Conservation (phyloP, 371 early-diverging fungal species). For the Rhizopus microsporus region DNA sequence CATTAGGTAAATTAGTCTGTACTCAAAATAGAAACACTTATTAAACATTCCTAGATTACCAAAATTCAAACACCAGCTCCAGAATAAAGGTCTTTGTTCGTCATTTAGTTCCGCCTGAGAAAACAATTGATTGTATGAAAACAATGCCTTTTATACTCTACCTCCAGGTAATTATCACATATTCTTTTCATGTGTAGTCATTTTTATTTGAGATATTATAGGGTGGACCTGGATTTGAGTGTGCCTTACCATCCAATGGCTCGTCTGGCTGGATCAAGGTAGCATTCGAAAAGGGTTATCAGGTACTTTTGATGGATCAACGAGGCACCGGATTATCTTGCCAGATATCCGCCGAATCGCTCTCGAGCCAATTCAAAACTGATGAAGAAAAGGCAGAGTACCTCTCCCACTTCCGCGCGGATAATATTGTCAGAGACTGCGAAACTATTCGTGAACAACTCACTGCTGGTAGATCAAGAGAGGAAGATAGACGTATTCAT, state of each 20-base stretch:
- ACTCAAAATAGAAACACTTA: not conserved
- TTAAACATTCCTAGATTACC: conserved; percentile 34
- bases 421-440: conserved; percentile 73
- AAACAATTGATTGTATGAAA: conserved; percentile 41
- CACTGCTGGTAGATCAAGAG: conserved; percentile 29
- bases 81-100: conserved; percentile 58
- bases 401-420: conserved; percentile 70
- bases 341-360: conserved; percentile 57
- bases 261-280: conserved; percentile 66
- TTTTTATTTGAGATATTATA: conserved; percentile 7
- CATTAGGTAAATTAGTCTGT: conserved; percentile 38
- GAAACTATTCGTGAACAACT: conserved; percentile 66
- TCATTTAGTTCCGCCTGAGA: conserved; percentile 58
- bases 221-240: conserved; percentile 69
- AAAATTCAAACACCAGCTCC: conserved; percentile 24
- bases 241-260: conserved; percentile 46
- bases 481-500: conserved; percentile 32
- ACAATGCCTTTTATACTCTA: conserved; percentile 60
- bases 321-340: conserved; percentile 75
- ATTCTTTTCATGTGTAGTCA: not conserved
- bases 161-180: conserved; percentile 48
- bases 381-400: conserved; percentile 64
- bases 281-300: conserved; percentile 64
- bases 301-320: conserved; percentile 72
- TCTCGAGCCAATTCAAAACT: conserved; percentile 39